phyloP scores from a whole-genome alignment of 1,284 basidiomycete species.

The Moesziomyces globuligerus region DNA sequence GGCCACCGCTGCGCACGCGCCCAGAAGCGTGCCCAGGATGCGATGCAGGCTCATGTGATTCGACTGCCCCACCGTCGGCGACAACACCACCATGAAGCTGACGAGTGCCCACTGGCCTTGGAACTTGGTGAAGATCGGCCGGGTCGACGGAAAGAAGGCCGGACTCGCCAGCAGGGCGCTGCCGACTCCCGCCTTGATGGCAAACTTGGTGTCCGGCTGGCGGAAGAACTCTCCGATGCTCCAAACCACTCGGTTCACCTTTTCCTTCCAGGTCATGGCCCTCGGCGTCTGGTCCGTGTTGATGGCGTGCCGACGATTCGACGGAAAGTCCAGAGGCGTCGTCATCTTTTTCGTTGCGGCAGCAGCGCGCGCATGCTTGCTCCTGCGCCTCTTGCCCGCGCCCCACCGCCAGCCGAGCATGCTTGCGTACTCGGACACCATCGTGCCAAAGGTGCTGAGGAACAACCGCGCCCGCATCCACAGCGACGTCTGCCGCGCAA shows the following conservation, averaged over 20 bases:
- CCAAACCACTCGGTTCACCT: constrained; percentile 75
- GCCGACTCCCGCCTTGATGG: constrained; percentile 79
- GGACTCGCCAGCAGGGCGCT: constrained; percentile 83
- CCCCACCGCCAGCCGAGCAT: constrained; percentile 45
- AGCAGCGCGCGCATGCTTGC: constrained; percentile 1
- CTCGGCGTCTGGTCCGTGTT: constrained; percentile 84
- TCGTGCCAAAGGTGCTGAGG: constrained; percentile 11
- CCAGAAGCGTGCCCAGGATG: constrained; percentile 69
- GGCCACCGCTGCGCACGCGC: constrained; percentile 79
- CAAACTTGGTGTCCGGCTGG: constrained; percentile 84
- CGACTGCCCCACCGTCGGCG: constrained; percentile 62
- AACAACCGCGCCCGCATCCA: constrained; percentile 35
- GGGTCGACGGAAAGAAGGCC: constrained; percentile 82
- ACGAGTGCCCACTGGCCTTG: constrained; percentile 95
- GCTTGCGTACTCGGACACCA: constrained; percentile 17
- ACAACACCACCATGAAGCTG: constrained; percentile 73
- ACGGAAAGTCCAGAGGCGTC: constrained; percentile 76
- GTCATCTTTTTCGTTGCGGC: constrained; percentile 69
- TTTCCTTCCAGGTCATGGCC: constrained; percentile 46
- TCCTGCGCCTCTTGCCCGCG: background rate
- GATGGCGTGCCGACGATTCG: constrained; percentile 80
- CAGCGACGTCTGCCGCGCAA: constrained; percentile 33
- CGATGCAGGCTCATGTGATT: constrained; percentile 63
- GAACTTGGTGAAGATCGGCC: constrained; percentile 81
- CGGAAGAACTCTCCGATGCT: constrained; percentile 76